Conservation (phyloP, 2,329 filamentous ascomycete genomes). For the Exophiala xenobiotica region DNA sequence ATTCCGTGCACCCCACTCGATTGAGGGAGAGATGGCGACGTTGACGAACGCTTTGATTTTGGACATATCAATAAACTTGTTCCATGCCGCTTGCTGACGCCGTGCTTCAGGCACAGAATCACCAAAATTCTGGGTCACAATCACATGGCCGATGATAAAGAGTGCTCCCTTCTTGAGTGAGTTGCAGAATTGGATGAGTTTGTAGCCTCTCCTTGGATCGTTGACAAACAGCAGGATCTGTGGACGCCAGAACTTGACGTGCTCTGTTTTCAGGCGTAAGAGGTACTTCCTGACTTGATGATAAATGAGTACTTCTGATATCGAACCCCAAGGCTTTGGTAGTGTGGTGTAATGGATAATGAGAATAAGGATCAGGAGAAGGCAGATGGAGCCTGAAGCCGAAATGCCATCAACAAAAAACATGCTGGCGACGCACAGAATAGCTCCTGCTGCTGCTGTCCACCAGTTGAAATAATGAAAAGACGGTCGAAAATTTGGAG, state of each 20-base stretch:
- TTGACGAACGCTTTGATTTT: slow-evolving; percentile 89
- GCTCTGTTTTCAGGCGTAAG: slow-evolving; percentile 76
- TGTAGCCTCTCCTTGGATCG: slow-evolving; percentile 75
- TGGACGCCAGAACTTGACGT: slow-evolving; percentile 91
- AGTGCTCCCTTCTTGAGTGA: slow-evolving; percentile 83
- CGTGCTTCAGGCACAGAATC: slow-evolving; percentile 77
- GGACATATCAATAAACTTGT: slow-evolving; percentile 81
- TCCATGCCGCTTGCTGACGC: slow-evolving; percentile 77
- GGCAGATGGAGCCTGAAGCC: slow-evolving; percentile 69
- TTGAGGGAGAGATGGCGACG: slow-evolving; percentile 74
- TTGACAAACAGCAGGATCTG: slow-evolving; percentile 84
- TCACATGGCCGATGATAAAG: slow-evolving; percentile 83
- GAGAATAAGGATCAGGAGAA: slow-evolving; percentile 74
- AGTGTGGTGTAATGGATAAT: slow-evolving; percentile 83
- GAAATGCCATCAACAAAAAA: slow-evolving; percentile 86
- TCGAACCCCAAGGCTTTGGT: slow-evolving; percentile 78
- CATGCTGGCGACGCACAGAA: slow-evolving; percentile 79
- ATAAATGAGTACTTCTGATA: slow-evolving; percentile 86
- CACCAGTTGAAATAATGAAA: slow-evolving; percentile 90
- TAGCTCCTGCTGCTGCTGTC: slow-evolving; percentile 70
- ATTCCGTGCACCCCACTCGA: slow-evolving; percentile 83
- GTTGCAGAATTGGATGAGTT: slow-evolving; percentile 87
- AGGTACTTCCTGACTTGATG: slow-evolving; percentile 86
- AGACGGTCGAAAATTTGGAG: slow-evolving; percentile 82
- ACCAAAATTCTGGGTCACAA: slow-evolving; percentile 79